Base-by-base conservation (phyloP, 306 rosid genomes). In the Psophocarpus tetragonolobus region DNA sequence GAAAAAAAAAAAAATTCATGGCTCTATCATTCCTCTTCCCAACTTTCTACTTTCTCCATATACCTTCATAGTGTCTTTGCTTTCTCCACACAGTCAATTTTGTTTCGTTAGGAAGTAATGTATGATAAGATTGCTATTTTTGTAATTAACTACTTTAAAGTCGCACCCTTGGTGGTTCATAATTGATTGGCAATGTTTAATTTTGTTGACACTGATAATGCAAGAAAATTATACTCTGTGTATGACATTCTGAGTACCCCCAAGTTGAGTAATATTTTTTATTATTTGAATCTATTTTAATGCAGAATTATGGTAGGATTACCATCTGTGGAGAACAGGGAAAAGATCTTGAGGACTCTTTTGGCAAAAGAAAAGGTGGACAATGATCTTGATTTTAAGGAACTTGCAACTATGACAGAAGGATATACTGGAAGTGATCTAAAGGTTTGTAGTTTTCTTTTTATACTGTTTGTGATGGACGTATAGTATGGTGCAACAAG, bases 401-500 rank as follows among this genome's bases (percentile, higher is more conserved):
- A 87, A 76, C 90, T 95, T 2, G 94, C 96, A 75, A 85, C 81
- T 56, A 81, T 92, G 87, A 92, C 97, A 23, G 99, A 92, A 84
- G 99, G 98, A 75, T 95, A 85, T 65, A 88, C 90, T 56, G 99
- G 99, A 84, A 95, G 99, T 78, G 99, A 95, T 87, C 87, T 95
- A 1, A 92, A 90, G 99, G 99, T 92, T 75, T 66, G 13, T 29
- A 14, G 10, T 24, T 48, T 68, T 58, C 11, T 48, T 47, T 47
- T 23, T 26, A 65, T 45, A 41, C 50, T 38, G 32, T 58, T 27
- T 9, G 14, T 12, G 5, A 4, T 58, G 11, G 35, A 29, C 4
- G 0, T 13, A 29, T n/a, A 6, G 27, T 15, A 20, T 58, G 6
- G 47, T 30, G 21, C 2, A 12, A 5, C 39, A 7, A 71, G 11